Percentiles rank a stretch among this genome's conserved stretches.
phyloP scores from a whole-genome alignment of 2,329 filamentous ascomycete species.

The Monosporascus cannonballus region DNA sequence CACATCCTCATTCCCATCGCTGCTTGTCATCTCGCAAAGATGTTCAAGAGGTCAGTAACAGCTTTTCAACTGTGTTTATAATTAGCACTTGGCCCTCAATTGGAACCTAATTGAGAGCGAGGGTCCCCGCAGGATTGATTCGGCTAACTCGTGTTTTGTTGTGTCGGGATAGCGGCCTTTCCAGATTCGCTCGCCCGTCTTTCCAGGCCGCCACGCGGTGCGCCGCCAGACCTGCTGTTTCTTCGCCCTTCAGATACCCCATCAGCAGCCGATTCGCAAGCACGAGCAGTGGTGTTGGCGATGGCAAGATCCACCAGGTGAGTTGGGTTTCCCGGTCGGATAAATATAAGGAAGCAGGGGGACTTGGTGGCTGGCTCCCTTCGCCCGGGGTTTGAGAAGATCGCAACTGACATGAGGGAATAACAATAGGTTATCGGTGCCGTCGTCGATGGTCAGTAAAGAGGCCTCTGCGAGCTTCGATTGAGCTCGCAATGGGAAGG shows the following conservation, averaged over 20 bases:
- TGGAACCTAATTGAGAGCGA: conserved; percentile 42
- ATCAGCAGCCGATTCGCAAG: conserved; percentile 54
- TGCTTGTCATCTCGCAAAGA: conserved; percentile 65
- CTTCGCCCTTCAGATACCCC: conserved; percentile 41
- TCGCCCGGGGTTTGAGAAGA: background rate
- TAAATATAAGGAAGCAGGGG: conserved; percentile 1
- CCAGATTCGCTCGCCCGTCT: conserved; percentile 56
- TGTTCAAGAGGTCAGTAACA: conserved; percentile 72
- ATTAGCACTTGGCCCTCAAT: conserved; percentile 6
- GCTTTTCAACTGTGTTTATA: conserved; percentile 22
- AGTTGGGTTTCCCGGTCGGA: conserved; percentile 19
- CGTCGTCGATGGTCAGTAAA: conserved; percentile 86
- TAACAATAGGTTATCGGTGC: conserved; percentile 89
- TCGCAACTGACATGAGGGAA: conserved; percentile 39
- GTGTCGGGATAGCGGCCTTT: conserved; percentile 53
- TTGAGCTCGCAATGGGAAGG: conserved; percentile 2
- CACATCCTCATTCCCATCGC: conserved; percentile 47
- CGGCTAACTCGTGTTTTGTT: conserved; percentile 33
- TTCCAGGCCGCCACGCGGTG: conserved; percentile 52
- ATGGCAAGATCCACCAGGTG: conserved; percentile 66
- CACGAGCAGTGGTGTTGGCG: conserved; percentile 49
- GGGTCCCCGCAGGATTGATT: conserved; percentile 47
- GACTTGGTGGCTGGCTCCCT: background rate
- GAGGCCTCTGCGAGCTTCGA: conserved; percentile 10
- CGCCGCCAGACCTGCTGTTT: conserved; percentile 48